Evolutionary conservation across 2,329 filamentous ascomycete species (phyloP).

Genomic region (Fusarium irregulare): DNA sequence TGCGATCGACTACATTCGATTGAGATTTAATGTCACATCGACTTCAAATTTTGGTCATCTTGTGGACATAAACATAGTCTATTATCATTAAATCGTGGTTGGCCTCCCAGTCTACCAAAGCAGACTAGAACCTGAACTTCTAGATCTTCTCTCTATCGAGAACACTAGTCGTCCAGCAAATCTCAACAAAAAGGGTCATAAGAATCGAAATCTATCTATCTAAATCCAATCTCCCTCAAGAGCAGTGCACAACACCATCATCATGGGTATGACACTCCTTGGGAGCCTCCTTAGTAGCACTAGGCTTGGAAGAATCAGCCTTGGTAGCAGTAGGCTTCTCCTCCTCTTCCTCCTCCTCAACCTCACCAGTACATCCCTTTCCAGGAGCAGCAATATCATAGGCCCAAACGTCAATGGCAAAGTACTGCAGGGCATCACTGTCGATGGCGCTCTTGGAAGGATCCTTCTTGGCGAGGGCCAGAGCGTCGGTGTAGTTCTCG

Average conservation of each 20-base stretch:
- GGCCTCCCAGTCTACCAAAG: neutral
- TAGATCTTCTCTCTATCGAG: fast-evolving
- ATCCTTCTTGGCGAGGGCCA: constrained; percentile 62
- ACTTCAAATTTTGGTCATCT: too few relatives aligned
- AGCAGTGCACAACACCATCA: constrained; percentile 54
- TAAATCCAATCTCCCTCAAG: neutral
- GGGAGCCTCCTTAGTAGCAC: constrained; percentile 4
- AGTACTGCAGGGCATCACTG: constrained; percentile 73
- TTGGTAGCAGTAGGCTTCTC: constrained; percentile 29
- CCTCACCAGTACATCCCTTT: constrained; percentile 67
- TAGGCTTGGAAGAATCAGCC: constrained; percentile 49
- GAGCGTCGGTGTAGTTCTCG: constrained; percentile 65
- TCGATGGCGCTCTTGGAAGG: constrained; percentile 65
- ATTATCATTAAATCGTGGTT: neutral
- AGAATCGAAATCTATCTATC: constrained; percentile 7
- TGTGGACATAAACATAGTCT: neutral
- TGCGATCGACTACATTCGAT: too few relatives aligned
- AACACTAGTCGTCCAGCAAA: too few relatives aligned
- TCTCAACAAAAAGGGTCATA: neutral
- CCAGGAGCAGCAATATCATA: constrained; percentile 73
- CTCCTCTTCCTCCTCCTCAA: constrained; percentile 22
- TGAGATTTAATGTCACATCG: too few relatives aligned
- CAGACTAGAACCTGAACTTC: fast-evolving
- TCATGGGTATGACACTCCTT: constrained; percentile 58
- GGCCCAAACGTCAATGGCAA: constrained; percentile 75